phyloP scores from a whole-genome alignment of 2,329 filamentous ascomycete genomes.

The Chalara sp. region DNA sequence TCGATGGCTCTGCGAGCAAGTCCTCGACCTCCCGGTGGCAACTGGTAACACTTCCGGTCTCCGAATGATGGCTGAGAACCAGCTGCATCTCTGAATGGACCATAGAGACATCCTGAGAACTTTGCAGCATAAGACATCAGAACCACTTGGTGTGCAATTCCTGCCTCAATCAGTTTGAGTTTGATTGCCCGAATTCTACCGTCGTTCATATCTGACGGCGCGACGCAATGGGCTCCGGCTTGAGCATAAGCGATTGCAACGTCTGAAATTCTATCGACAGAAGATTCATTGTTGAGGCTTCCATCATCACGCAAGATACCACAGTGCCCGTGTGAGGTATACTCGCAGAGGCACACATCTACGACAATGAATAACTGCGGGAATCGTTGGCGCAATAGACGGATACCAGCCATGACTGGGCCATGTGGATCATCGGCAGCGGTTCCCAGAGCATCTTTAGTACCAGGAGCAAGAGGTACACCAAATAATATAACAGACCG shows the following conservation, averaged over 20 bases:
- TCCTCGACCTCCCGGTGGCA: conserved; percentile 86
- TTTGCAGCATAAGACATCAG: conserved; percentile 99
- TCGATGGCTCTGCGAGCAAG: conserved; percentile 85
- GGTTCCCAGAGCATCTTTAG: conserved; percentile 88
- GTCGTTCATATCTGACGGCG: conserved; percentile 98
- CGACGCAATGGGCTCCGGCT: conserved; percentile 93
- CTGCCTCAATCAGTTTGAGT: conserved; percentile 91
- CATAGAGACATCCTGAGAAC: conserved; percentile 93
- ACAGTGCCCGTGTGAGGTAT: conserved; percentile 96
- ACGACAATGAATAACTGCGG: conserved; percentile 85
- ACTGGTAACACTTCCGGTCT: conserved; percentile 93
- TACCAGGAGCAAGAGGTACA: conserved; percentile 72
- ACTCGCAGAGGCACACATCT: conserved; percentile 97
- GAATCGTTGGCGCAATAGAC: conserved; percentile 75
- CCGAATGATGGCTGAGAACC: conserved; percentile 88
- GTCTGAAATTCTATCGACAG: conserved; percentile 89
- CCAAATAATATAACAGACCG: conserved; percentile 93
- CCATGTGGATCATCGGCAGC: conserved; percentile 88
- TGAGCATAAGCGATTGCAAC: conserved; percentile 97
- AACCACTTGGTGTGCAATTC: conserved; percentile 82
- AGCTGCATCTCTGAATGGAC: conserved; percentile 93
- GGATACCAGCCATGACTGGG: conserved; percentile 83
- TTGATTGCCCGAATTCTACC: conserved; percentile 96
- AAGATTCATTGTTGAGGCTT: conserved; percentile 85
- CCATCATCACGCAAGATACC: conserved; percentile 92